A percentile compares a stretch with the other conserved stretches of the same genome.
Conservation (phyloP, 805 yeast species). For the Starmerella stigmatis region DNA sequence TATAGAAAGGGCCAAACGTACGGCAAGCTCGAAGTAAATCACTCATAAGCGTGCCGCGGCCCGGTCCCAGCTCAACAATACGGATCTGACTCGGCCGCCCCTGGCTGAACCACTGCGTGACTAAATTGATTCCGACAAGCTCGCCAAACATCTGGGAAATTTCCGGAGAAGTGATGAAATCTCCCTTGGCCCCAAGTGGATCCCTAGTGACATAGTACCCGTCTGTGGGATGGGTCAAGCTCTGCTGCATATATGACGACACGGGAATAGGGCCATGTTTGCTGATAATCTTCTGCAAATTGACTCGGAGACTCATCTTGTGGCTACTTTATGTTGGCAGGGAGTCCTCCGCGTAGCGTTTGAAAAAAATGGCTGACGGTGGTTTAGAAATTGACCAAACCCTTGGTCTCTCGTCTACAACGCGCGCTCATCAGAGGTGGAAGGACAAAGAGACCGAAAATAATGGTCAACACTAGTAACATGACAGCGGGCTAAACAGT, state of each 20-base stretch:
- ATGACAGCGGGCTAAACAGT: too few relatives aligned
- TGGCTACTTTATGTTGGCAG: background rate
- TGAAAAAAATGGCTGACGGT: background rate
- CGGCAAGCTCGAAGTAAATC: constrained; percentile 41
- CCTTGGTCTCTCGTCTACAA: too few relatives aligned
- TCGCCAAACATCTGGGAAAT: constrained; percentile 83
- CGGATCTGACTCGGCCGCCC: constrained; percentile 41
- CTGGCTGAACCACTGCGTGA: constrained; percentile 46
- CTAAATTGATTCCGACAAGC: constrained; percentile 61
- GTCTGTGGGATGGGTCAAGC: constrained; percentile 62
- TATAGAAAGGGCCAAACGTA: constrained; percentile 31
- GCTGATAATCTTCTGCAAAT: constrained; percentile 26
- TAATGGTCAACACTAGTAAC: too few relatives aligned
- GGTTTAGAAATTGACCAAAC: too few relatives aligned
- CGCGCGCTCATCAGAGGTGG: too few relatives aligned
- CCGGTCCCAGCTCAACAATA: constrained; percentile 75
- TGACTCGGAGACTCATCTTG: constrained; percentile 11
- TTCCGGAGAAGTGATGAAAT: constrained; percentile 78
- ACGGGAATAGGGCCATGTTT: constrained; percentile 70
- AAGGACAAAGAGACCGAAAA: too few relatives aligned
- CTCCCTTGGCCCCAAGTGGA: constrained; percentile 61
- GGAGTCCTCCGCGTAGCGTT: background rate
- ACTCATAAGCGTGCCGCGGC: constrained; percentile 65
- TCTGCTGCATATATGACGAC: constrained; percentile 68
- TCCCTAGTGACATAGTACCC: constrained; percentile 74